A percentile compares a stretch with the other conserved stretches of the same genome.
phyloP scores from a whole-genome alignment of 2,329 filamentous ascomycete genomes.

The Exophiala sideris region DNA sequence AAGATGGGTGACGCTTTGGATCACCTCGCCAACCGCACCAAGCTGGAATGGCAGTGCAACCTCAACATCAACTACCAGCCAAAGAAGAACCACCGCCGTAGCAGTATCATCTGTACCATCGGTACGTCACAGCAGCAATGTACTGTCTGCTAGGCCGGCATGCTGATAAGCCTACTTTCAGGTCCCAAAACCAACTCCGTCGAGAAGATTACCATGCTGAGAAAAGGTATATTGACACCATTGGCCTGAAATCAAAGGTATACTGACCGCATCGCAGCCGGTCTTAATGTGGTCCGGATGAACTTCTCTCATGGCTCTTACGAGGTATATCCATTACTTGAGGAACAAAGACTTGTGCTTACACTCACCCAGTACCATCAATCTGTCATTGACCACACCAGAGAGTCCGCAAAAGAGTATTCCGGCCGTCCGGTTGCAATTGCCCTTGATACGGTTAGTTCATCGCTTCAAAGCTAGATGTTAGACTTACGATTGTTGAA shows the following conservation, averaged over 20 bases:
- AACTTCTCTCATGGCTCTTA: constrained; percentile 97
- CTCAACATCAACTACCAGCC: constrained; percentile 89
- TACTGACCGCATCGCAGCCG: constrained; percentile 49
- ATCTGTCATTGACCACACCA: constrained; percentile 94
- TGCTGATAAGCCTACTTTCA: constrained; percentile 29
- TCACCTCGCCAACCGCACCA: constrained; percentile 75
- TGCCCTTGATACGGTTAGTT: constrained; percentile 74
- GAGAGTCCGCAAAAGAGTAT: constrained; percentile 75
- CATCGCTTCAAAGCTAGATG: background rate
- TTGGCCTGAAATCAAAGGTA: background rate
- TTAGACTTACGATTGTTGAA: constrained; percentile 31
- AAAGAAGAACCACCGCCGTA: constrained; percentile 86
- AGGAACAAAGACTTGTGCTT: constrained; percentile 17
- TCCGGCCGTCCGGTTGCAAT: constrained; percentile 87
- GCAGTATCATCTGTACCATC: constrained; percentile 98
- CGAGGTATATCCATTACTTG: constrained; percentile 49
- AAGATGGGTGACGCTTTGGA: constrained; percentile 72
- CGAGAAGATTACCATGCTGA: constrained; percentile 93
- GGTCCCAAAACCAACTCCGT: constrained; percentile 98
- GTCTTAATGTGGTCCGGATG: constrained; percentile 99
- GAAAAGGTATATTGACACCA: constrained; percentile 52
- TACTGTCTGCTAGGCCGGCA: background rate
- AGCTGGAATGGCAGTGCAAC: constrained; percentile 67
- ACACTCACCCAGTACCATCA: constrained; percentile 71
- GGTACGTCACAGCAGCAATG: constrained; percentile 49